Conservation (phyloP, 805 yeast genomes). For the Saccharomyces jurei region DNA sequence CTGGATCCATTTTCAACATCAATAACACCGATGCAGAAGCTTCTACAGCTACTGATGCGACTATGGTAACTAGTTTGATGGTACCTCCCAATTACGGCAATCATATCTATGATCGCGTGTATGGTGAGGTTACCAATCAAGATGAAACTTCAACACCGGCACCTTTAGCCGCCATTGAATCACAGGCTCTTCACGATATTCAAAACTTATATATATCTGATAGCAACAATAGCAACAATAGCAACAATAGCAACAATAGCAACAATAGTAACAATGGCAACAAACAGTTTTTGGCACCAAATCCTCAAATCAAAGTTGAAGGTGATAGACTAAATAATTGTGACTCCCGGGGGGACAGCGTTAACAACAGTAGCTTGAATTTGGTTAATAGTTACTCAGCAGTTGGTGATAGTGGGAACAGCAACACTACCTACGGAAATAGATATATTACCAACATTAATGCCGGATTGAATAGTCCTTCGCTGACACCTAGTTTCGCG, state of each 20-base stretch:
- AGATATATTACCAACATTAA: background rate
- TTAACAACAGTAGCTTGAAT: background rate
- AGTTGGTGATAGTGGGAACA: background rate
- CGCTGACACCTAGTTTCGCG: conserved; percentile 43
- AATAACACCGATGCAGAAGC: background rate
- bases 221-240: background rate
- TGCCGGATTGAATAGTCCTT: conserved; percentile 3
- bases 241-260: background rate
- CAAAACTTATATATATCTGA: background rate
- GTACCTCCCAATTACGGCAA: conserved; percentile 84
- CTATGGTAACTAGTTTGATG: conserved; percentile 34
- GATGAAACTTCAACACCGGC: background rate
- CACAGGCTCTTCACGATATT: background rate
- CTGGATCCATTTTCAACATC: background rate
- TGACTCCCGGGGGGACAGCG: background rate
- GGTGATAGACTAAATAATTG: background rate
- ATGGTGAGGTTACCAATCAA: conserved; percentile 44
- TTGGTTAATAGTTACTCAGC: background rate
- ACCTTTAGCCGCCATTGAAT: background rate
- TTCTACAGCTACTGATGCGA: background rate
- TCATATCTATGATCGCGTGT: conserved; percentile 73
- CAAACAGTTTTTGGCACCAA: background rate
- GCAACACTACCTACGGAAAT: background rate
- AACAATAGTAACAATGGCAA: background rate
- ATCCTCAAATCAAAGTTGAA: background rate